Percentiles rank a stretch among this genome's conserved stretches.
Conservation (phyloP, 768 basidiomycete species). For the Rhizopogon vesiculosus region DNA sequence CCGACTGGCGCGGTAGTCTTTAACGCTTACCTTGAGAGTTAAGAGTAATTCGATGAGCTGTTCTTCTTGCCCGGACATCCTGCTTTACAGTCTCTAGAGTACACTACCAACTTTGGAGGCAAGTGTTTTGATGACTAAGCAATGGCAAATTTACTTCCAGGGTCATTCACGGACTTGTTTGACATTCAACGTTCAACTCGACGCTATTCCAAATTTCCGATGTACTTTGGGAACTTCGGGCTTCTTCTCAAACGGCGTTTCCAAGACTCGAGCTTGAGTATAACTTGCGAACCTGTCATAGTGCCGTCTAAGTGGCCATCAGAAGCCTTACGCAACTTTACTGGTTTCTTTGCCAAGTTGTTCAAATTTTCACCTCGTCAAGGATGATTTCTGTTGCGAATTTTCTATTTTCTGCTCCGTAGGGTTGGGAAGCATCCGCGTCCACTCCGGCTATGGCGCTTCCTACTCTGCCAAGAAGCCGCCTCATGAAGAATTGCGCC, state of each 20-base stretch:
- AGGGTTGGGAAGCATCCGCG: neutral
- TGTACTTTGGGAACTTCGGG: too few relatives aligned
- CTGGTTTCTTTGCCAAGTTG: neutral
- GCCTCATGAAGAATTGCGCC: neutral
- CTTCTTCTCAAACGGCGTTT: too few relatives aligned
- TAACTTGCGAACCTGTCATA: too few relatives aligned
- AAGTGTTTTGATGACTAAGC: too few relatives aligned
- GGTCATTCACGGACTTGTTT: too few relatives aligned
- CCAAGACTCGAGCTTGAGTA: too few relatives aligned
- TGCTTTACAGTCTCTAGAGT: neutral
- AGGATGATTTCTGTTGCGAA: neutral
- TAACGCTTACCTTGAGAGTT: slow-evolving; percentile 53
- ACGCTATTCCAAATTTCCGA: too few relatives aligned
- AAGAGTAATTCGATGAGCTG: slow-evolving; percentile 71
- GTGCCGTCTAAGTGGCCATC: neutral
- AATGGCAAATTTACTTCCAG: too few relatives aligned
- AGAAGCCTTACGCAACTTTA: neutral
- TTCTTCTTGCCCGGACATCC: slow-evolving; percentile 57
- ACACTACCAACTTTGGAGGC: too few relatives aligned
- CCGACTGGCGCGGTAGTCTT: neutral
- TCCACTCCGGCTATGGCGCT: neutral
- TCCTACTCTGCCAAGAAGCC: neutral
- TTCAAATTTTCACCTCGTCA: neutral
- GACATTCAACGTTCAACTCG: too few relatives aligned
- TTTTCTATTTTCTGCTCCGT: neutral